Conservation (phyloP, 108 stramenopile species). For the Mayamaea pseudoterrestris region DNA sequence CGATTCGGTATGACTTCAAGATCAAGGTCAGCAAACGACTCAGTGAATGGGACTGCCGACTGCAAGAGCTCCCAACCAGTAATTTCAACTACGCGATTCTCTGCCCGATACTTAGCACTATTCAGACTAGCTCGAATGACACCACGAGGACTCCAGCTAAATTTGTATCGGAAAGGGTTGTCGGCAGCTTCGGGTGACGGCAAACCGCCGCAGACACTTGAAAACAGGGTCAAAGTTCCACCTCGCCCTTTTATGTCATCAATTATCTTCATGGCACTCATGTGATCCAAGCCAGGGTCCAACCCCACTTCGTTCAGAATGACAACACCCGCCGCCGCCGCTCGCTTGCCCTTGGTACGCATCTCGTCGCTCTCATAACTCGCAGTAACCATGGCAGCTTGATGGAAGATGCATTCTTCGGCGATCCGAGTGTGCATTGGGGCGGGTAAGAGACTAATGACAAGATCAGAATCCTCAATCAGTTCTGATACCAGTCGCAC, state of each 20-base stretch:
- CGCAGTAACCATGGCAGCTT: constrained; percentile 64
- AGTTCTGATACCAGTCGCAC: constrained; percentile 21
- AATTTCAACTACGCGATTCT: constrained; percentile 14
- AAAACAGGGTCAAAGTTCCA: constrained; percentile 45
- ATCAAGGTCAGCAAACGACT: constrained; percentile 42
- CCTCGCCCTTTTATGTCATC: constrained; percentile 54
- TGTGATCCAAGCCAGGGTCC: constrained; percentile 80
- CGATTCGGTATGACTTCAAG: constrained; percentile 79
- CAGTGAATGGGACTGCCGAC: constrained; percentile 28
- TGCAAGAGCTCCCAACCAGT: constrained; percentile 36
- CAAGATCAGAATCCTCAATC: constrained; percentile 51
- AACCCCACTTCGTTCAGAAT: constrained; percentile 82
- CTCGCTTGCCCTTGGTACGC: constrained; percentile 18
- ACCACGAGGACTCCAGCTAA: constrained; percentile 83
- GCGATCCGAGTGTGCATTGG: constrained; percentile 63
- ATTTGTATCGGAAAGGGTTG: constrained; percentile 81
- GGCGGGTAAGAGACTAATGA: constrained; percentile 75
- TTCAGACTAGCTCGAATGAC: constrained; percentile 65
- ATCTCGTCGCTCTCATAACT: constrained; percentile 72
- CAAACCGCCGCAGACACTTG: constrained; percentile 74
- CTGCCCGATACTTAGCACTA: constrained; percentile 43
- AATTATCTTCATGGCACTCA: constrained; percentile 65
- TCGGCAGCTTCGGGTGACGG: constrained; percentile 69
- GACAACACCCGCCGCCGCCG: constrained; percentile 38
- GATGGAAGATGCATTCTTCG: constrained; percentile 39